Percentiles rank a stretch among this genome's conserved stretches.
phyloP scores from a whole-genome alignment of 768 basidiomycete genomes.

The Boletus rex-veris region DNA sequence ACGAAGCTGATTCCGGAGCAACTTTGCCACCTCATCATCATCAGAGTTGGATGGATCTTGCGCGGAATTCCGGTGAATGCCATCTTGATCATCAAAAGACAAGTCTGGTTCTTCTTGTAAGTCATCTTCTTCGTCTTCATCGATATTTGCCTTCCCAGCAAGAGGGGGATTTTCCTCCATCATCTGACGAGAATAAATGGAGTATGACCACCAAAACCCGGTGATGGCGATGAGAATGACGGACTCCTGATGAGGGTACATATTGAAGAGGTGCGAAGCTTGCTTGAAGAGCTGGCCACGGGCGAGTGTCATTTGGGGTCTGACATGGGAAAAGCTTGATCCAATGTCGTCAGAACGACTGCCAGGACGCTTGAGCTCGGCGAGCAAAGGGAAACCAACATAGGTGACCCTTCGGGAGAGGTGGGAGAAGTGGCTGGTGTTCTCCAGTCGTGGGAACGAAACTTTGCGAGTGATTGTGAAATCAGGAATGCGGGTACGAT shows the following conservation, averaged over 20 bases:
- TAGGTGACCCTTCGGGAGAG: not conserved
- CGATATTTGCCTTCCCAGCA: not conserved
- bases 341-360: not conserved
- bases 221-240: not conserved
- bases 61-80: not conserved
- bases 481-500: not conserved
- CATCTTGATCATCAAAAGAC: not conserved
- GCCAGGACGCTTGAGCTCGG: not conserved
- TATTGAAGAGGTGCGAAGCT: not conserved
- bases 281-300: not conserved
- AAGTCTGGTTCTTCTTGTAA: not conserved
- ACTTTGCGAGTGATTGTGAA: not conserved
- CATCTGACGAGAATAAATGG: not conserved
- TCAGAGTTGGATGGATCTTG: not conserved
- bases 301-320: not conserved
- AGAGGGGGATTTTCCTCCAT: not conserved
- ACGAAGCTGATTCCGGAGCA: not conserved
- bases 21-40: not conserved
- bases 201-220: not conserved
- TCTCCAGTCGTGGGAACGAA: not conserved
- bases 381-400: not conserved
- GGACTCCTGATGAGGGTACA: not conserved
- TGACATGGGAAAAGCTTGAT: not conserved
- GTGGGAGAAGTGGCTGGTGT: not conserved
- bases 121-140: not conserved